phyloP scores from a whole-genome alignment of 1,284 basidiomycete genomes.

The Papiliotrema fonsecae region DNA sequence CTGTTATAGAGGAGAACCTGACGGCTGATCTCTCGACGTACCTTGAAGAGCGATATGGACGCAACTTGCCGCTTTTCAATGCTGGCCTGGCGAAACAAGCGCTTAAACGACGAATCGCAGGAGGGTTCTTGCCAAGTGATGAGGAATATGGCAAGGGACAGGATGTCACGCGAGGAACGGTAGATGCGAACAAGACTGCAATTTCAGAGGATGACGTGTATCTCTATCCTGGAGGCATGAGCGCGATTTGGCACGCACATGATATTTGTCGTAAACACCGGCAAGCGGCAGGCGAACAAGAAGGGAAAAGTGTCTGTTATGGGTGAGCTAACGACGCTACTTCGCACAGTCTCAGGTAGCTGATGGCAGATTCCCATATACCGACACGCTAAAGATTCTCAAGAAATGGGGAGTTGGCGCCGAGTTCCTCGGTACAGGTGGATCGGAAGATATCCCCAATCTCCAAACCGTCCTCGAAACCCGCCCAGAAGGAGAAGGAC shows the following conservation, averaged over 20 bases:
- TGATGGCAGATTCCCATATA: slow-evolving; percentile 81
- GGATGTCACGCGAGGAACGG: slow-evolving; percentile 37
- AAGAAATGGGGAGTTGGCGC: slow-evolving; percentile 97
- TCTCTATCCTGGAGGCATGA: slow-evolving; percentile 83
- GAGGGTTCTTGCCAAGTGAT: slow-evolving; percentile 67
- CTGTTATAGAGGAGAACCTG: slow-evolving; percentile 44
- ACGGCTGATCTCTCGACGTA: slow-evolving; percentile 53
- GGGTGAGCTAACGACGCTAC: slow-evolving; percentile 57
- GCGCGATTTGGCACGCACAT: slow-evolving; percentile 88
- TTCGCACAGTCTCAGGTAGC: not conserved
- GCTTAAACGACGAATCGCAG: slow-evolving; percentile 80
- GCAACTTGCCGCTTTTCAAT: slow-evolving; percentile 75
- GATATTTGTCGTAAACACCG: slow-evolving; percentile 60
- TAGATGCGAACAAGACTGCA: slow-evolving; percentile 50
- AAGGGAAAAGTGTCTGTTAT: slow-evolving; percentile 84
- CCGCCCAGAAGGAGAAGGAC: slow-evolving; percentile 36
- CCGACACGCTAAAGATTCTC: slow-evolving; percentile 93
- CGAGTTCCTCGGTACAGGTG: slow-evolving; percentile 80
- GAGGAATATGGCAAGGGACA: slow-evolving; percentile 33
- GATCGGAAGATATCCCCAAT: slow-evolving; percentile 67
- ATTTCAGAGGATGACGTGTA: slow-evolving; percentile 82
- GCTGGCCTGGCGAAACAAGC: slow-evolving; percentile 78
- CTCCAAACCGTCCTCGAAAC: slow-evolving; percentile 62
- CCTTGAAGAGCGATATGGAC: slow-evolving; percentile 91
- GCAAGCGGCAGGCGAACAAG: slow-evolving; percentile 34